Evolutionary conservation across 2,329 filamentous ascomycete genomes (phyloP), one percentile per base, ranked within the genome.

Genomic region (Alternaria gaisen): DNA sequence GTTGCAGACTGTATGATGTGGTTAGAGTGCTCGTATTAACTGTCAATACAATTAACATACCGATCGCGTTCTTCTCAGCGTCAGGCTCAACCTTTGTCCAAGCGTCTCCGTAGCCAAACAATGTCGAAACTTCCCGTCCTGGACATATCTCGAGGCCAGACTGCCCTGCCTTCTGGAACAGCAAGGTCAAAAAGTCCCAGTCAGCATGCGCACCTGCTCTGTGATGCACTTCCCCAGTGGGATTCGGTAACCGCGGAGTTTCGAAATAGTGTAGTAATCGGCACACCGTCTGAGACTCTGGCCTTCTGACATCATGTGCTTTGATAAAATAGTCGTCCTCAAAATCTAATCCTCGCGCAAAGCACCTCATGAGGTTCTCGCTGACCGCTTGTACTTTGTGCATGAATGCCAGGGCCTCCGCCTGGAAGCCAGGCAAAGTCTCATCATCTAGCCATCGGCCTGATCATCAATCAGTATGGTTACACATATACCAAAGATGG

Each of bases 91-190:
- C 83, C 60, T 86, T 86, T 10, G 87, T 90, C 88, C 88, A 90
- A 0, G 76, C 76, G 68, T 90, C 87, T 1, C 86, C 86, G 46
- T 83, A 81, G 0, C 83, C 87, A 64, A 88, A 89, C 4, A 83
- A 81, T 0, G 87, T 89, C 8, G 85, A 83, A 3, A 82, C 84
- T 72, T 90, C 87, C 16, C 87, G 80, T 0, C 88, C 87, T 0
- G 87, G 88, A 67, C 87, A 90, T 56, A 90, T 88, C 71, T 90
- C 88, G 3, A 90, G 78, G 0, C 88, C 88, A 26, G 81, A 84
- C 72, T 90, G 86, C 0, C 86, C 87, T 0, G 83, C 80, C 3
- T 84, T 83, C 69, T 90, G 88, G 73, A 90, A 90, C 4, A 90
- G 79, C 40, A 90, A 77, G 0, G 88, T 90, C 22, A 90, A 65